phyloP scores from a whole-genome alignment of 2,329 filamentous ascomycete genomes.

The Metarhizium anisopliae region DNA sequence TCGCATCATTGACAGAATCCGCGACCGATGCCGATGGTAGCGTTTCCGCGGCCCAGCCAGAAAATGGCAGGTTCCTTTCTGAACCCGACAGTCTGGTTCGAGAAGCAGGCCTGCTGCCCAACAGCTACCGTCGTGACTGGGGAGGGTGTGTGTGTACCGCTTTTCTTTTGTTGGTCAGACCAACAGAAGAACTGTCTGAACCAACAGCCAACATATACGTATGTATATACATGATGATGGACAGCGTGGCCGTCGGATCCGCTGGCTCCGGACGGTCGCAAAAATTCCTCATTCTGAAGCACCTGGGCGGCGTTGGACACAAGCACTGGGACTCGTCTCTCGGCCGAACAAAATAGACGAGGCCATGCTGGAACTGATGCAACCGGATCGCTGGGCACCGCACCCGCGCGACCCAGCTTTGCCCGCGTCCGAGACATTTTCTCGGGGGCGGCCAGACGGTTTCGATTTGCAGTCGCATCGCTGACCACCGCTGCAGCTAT shows the following conservation, averaged over 20 bases:
- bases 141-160: not conserved
- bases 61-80: constrained; percentile 4
- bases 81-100: constrained; percentile 9
- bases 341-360: not conserved
- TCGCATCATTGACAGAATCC: no score
- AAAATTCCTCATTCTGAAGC: not conserved
- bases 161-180: not conserved
- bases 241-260: not conserved
- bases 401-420: not conserved
- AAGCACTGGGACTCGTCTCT: not conserved
- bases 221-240: no score
- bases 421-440: not conserved
- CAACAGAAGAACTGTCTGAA: not conserved
- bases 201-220: not conserved
- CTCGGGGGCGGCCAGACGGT: not conserved
- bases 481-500: not conserved
- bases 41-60: not conserved
- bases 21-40: not conserved
- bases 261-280: not conserved
- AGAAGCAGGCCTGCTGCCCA: not conserved
- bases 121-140: not conserved
- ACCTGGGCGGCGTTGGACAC: not conserved
- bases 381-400: not conserved
- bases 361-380: not conserved
- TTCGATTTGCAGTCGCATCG: not conserved